Evolutionary conservation across 495 filamentous ascomycete species (phyloP), one percentile per base, ranked within the genome.

Genomic region (Rhizodiscina lignyota): DNA sequence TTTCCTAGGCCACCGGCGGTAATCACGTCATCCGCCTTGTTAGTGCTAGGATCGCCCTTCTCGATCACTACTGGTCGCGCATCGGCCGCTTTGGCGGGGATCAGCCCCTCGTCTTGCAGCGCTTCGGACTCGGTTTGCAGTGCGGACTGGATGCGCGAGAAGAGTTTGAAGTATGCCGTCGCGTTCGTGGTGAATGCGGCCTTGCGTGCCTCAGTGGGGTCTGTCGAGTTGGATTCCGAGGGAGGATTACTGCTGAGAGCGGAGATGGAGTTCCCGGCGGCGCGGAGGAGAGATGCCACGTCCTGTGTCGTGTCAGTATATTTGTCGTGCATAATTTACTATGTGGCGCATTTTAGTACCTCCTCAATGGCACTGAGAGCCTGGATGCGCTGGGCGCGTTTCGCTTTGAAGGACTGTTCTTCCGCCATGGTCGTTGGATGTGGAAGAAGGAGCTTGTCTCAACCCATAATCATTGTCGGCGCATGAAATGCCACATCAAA

Each of bases 341-440:
- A n/a, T n/a, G n/a, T n/a, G n/a, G n/a, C n/a, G n/a, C n/a, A n/a
- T n/a, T n/a, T n/a, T n/a, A n/a, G 19, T 55, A 81, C 78, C 51
- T 72, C 62, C 56, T 89, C 81, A 34, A 87, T 77, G 13, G 74
- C 67, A 45, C 67, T 74, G 28, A 94, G 67, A 42, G 86, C 77
- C 35, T 73, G 68, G 38, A 94, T 85, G 35, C 75, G 77, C 48
- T 84, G 74, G 4, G 67, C 67, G 15, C 45, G n/a, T n/a, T n/a
- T n/a, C n/a, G n/a, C n/a, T n/a, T n/a, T n/a, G n/a, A n/a, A n/a
- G n/a, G n/a, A n/a, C n/a, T n/a, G n/a, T n/a, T n/a, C n/a, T n/a
- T n/a, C n/a, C n/a, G n/a, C n/a, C n/a, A n/a, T n/a, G n/a, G n/a
- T n/a, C n/a, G n/a, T n/a, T n/a, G n/a, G n/a, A n/a, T n/a, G n/a